phyloP scores from a whole-genome alignment of 1,284 basidiomycete genomes.

The Marasmius fiardii region DNA sequence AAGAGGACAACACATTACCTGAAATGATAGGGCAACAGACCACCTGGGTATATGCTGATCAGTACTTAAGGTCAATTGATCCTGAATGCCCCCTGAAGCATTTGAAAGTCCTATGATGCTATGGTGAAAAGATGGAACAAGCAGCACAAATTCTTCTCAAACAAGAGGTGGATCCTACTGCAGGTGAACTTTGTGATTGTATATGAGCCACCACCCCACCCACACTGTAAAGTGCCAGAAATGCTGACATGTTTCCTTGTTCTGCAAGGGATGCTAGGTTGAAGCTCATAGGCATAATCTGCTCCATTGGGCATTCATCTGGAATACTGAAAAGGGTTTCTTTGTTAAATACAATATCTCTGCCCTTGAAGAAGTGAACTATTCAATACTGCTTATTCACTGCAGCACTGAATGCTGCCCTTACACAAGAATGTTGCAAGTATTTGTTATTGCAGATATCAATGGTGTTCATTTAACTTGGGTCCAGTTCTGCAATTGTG shows the following conservation, averaged over 20 bases:
- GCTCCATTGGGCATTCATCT: slow-evolving; percentile 7
- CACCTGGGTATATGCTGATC: too few relatives aligned
- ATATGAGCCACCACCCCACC: too few relatives aligned
- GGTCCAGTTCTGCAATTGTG: slow-evolving; percentile 3
- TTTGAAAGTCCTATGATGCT: too few relatives aligned
- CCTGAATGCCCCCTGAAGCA: too few relatives aligned
- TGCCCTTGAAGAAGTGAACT: neutral
- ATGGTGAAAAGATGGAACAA: too few relatives aligned
- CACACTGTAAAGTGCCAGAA: slow-evolving; percentile 2
- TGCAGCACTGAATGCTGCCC: neutral
- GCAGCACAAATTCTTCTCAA: too few relatives aligned
- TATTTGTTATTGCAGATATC: slow-evolving; percentile 1
- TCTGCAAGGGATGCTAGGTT: slow-evolving; percentile 2
- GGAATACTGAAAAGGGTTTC: neutral
- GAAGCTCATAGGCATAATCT: neutral
- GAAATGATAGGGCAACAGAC: too few relatives aligned
- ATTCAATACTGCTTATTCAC: neutral
- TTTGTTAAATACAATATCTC: slow-evolving; percentile 2
- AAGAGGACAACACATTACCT: too few relatives aligned
- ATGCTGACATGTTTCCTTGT: neutral
- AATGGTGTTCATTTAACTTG: slow-evolving; percentile 6
- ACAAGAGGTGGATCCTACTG: too few relatives aligned
- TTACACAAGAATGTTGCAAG: neutral
- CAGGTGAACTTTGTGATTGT: too few relatives aligned
- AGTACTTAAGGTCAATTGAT: too few relatives aligned